Evolutionary conservation across 257 asterid species (phyloP).

Genomic region (Paulownia fortunei): DNA sequence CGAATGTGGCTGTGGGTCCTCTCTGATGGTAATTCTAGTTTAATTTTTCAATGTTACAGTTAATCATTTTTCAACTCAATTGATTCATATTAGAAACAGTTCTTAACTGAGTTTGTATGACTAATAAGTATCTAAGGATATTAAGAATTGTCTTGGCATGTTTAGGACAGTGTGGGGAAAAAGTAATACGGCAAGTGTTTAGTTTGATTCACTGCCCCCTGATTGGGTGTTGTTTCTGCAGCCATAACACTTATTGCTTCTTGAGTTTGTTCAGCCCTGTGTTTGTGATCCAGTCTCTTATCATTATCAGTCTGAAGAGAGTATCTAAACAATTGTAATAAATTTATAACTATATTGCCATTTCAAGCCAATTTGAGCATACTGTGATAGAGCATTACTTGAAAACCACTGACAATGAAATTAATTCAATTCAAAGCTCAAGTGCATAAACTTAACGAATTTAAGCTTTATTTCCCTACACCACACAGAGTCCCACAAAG

Average conservation of each 20-base stretch:
- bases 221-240: not conserved
- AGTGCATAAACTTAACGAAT: not conserved
- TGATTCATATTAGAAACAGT: not conserved
- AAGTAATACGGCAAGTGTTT: not conserved
- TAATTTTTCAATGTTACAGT: not conserved
- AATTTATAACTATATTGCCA: not conserved
- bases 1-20: not conserved
- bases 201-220: not conserved
- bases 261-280: slow-evolving; percentile 10
- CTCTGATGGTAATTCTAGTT: not conserved
- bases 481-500: not conserved
- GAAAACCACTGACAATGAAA: not conserved
- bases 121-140: not conserved
- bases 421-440: not conserved
- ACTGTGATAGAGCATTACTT: not conserved
- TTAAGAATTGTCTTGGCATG: not conserved
- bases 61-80: not conserved
- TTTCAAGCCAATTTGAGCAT: not conserved
- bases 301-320: not conserved
- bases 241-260: not conserved
- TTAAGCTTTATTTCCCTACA: not conserved
- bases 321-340: not conserved
- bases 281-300: not conserved
- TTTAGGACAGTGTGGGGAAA: not conserved
- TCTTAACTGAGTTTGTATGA: not conserved